Evolutionary conservation across 2,329 filamentous ascomycete genomes (phyloP), one percentile per base, ranked within the genome.

Genomic region (Aspergillus sergii): DNA sequence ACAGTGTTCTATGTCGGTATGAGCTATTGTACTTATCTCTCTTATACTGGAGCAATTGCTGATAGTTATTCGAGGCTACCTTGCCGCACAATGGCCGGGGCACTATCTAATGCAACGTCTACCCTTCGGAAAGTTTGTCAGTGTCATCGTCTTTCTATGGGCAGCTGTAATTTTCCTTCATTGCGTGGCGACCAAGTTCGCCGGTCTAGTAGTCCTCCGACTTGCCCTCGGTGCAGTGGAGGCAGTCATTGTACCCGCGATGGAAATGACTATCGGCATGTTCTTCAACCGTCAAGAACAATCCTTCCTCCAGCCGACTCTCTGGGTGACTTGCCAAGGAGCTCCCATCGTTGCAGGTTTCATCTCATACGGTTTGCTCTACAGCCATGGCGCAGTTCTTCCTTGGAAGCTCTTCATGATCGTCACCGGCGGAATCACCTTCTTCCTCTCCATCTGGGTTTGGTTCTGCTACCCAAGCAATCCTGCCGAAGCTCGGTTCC

Each of bases 21-120:
- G 30, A 6, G 9, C 19, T 23, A n/a, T 12, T 21, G 4, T 16
- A 36, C 12, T 21, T 11, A n/a, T 16, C 45, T 26, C 23, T 48
- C 4, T 12, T 21, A 54, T 23, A 11, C 9, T 1, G 9, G 21
- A n/a, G 19, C 51, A 3, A 32, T 36, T 16, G 6, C 30, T 54
- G n/a, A 54, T 21, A 16, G n/a, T 32, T 6, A 36, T 26, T 50
- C 26, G 5, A 58, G 57, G 57, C 12, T 58, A 58, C 30, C 57
- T 58, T 7, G 34, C 46, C 28, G 43, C 43, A 12, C 57, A 58
- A 50, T 58, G 57, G 57, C 57, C 57, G 12, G 57, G 57, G 11
- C 57, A 58, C 43, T 58, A 58, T 21, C 57, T 58, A 23, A 50
- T 58, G 57, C 57, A 58, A 28, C 57, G 57, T 21, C 43, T 58